Evolutionary conservation across 1,284 basidiomycete species (phyloP), one percentile per base, ranked within the genome.

Genomic region (Cronartium quercuum): DNA sequence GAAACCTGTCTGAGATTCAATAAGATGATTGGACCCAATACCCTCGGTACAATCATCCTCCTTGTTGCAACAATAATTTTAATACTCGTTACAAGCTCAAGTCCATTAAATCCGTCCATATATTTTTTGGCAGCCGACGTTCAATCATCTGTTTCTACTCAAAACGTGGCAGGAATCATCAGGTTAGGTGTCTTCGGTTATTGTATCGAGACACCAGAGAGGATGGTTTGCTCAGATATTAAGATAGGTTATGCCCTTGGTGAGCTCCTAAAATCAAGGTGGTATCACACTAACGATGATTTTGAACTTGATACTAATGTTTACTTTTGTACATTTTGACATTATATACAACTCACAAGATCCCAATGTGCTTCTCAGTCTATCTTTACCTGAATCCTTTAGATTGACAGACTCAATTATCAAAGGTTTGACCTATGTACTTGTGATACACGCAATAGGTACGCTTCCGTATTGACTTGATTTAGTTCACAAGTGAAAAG

Each of bases 121-220:
- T 61, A 61, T 34, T 69, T 69, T 44, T 62, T 69, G 34, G 57
- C 35, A 40, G 67, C 67, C 34, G 37, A 12, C 42, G 57, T 69
- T 42, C 13, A 13, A 9, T 60, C 67, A 3, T 29, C 38, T 6
- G 67, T 42, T 60, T 69, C 67, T 40, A 24, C 29, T 24, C n/a
- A 41, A n/a, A 61, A 61, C 34, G 57, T 61, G 34, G 21, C 67
- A 12, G 67, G 67, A 15, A 62, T 47, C 29, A n/a, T 69, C n/a
- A 60, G 62, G 34, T 15, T 69, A 58, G 67, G 67, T 24, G 67
- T 69, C 18, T 69, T 69, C 47, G 67, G 67, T 41, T 69, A 61
- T 44, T 69, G 67, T 69, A 44, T 69, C 29, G 18, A 24, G 40
- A 69, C 15, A 35, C 7, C 15, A 41, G 57, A 61, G 10, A 29